Conservation (phyloP, 139 green algal species). For the Trebouxia sp. region DNA sequence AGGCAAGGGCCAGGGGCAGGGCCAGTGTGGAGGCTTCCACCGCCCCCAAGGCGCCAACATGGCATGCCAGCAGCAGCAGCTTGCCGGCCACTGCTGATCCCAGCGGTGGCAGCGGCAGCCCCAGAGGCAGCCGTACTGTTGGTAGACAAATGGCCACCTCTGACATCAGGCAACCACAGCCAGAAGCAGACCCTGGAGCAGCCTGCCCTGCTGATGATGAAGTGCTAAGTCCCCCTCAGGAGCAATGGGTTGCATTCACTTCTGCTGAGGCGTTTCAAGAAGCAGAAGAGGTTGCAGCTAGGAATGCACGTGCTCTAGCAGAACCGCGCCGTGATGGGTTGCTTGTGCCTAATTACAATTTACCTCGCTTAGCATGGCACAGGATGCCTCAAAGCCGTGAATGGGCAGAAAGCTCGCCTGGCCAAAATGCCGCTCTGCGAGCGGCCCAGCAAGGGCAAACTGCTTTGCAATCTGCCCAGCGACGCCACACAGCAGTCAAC, state of each 20-base stretch:
- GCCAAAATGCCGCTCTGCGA: too few relatives aligned
- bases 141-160: too few relatives aligned
- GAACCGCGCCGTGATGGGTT: not conserved
- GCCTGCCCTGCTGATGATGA: not conserved
- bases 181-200: not conserved
- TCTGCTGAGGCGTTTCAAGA: too few relatives aligned
- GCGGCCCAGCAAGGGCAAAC: too few relatives aligned
- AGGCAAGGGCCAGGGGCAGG: slow-evolving; percentile 12
- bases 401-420: too few relatives aligned
- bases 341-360: not conserved
- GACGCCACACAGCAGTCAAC: too few relatives aligned
- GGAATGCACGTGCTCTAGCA: too few relatives aligned
- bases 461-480: too few relatives aligned
- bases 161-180: not conserved
- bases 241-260: too few relatives aligned
- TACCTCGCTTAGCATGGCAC: too few relatives aligned
- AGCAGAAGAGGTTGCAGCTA: too few relatives aligned
- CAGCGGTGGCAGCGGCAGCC: slow-evolving; percentile 6
- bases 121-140: not conserved
- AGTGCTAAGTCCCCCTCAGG: not conserved
- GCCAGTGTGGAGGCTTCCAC: not conserved
- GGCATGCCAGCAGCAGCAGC: slow-evolving; percentile 2
- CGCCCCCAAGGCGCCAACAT: not conserved
- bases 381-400: too few relatives aligned
- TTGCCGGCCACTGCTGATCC: not conserved